Evolutionary conservation across 345 rosid genomes (phyloP).

Genomic region (Pseudoturritis turrita): DNA sequence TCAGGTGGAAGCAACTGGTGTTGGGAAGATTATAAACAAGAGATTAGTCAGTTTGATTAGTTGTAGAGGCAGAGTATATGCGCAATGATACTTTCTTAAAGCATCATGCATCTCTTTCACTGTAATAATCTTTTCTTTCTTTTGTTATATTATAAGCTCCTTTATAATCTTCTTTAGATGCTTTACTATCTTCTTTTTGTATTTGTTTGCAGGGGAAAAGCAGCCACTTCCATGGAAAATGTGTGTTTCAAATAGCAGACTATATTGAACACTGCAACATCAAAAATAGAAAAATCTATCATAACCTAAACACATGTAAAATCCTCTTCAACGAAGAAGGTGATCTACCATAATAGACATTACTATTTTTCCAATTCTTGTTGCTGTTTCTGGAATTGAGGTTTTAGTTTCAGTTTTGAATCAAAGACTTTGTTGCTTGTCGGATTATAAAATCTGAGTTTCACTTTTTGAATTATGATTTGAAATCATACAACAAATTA

Average conservation of each 20-base stretch:
- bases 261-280: slow-evolving; percentile 72
- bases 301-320: slow-evolving; percentile 89
- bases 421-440: no score
- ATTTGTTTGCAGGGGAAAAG: slow-evolving; percentile 64
- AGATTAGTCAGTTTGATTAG: slow-evolving; percentile 92
- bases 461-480: no score
- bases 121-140: slow-evolving; percentile 36
- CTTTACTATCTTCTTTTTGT: slow-evolving; percentile 3
- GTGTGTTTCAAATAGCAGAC: slow-evolving; percentile 86
- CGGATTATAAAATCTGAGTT: no score
- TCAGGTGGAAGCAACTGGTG: no score
- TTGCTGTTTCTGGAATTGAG: no score
- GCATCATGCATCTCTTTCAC: slow-evolving; percentile 97
- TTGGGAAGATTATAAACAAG: no score
- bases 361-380: no score
- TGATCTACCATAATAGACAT: no score
- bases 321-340: slow-evolving; percentile 95
- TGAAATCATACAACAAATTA: no score
- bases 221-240: slow-evolving; percentile 97
- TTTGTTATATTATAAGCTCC: background rate
- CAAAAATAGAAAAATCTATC: slow-evolving; percentile 73
- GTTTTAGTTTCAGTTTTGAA: no score
- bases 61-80: slow-evolving; percentile 90
- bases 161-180: background rate
- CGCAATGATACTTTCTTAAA: slow-evolving; percentile 92